Evolutionary conservation across 768 basidiomycete species (phyloP).

Genomic region (Boletus coccyginus): DNA sequence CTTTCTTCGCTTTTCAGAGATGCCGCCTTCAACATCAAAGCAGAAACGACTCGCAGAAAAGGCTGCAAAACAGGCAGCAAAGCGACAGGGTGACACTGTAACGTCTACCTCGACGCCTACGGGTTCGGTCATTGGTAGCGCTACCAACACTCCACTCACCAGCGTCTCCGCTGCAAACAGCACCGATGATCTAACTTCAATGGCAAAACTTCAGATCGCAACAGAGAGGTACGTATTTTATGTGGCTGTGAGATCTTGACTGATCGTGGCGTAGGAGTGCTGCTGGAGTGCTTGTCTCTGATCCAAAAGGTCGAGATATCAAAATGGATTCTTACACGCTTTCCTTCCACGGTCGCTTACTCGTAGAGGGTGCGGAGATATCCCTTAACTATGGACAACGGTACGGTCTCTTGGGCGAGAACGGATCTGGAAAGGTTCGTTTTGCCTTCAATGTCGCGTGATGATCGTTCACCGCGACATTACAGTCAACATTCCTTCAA

Average conservation of each 20-base stretch:
- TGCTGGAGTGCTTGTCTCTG: constrained; percentile 89
- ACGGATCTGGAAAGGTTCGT: constrained; percentile 96
- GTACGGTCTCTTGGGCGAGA: constrained; percentile 95
- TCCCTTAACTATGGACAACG: constrained; percentile 87
- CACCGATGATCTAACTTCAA: constrained; percentile 74
- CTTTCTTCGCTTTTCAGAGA: constrained; percentile 29
- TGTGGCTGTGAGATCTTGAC: not conserved
- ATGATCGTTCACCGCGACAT: constrained; percentile 5
- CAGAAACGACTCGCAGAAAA: constrained; percentile 96
- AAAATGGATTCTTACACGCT: constrained; percentile 95
- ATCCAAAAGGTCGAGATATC: constrained; percentile 91
- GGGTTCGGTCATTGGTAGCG: constrained; percentile 62
- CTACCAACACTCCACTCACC: constrained; percentile 77
- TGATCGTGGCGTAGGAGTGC: constrained; percentile 60
- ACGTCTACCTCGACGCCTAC: constrained; percentile 59
- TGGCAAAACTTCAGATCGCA: constrained; percentile 87
- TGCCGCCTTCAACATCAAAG: constrained; percentile 80
- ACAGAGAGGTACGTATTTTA: constrained; percentile 71
- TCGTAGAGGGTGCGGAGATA: constrained; percentile 64
- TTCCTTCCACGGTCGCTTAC: constrained; percentile 93
- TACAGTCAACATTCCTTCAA: constrained; percentile 90
- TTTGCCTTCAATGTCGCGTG: constrained; percentile 8
- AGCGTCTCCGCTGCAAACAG: constrained; percentile 77
- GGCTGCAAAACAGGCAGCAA: constrained; percentile 76
- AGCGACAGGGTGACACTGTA: constrained; percentile 41